Percentiles rank a stretch among this genome's conserved stretches.
Conservation (phyloP, 192 early-diverging fungal genomes). For the Backusella sp. region DNA sequence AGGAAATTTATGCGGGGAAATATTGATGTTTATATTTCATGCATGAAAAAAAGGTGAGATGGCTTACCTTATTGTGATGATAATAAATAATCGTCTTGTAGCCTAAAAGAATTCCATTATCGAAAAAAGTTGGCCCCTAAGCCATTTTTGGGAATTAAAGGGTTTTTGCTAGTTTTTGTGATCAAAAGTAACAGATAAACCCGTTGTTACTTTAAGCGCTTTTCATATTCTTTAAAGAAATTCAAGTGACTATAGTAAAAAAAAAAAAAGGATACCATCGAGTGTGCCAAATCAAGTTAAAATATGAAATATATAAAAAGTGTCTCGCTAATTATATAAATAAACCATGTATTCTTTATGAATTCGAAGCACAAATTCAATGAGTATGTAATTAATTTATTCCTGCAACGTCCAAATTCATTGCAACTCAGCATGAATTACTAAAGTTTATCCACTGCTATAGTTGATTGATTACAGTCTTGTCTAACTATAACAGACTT, state of each 20-base stretch:
- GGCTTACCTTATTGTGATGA: not conserved
- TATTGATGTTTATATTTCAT: not conserved
- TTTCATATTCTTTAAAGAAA: not conserved
- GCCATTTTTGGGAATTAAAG: not conserved
- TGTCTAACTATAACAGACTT: not conserved
- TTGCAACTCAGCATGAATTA: not conserved
- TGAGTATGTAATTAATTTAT: not conserved
- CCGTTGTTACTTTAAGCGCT: not conserved
- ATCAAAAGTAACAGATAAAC: not conserved
- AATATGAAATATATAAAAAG: not conserved
- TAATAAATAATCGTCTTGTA: not conserved
- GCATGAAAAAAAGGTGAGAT: not conserved
- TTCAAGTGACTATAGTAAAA: not conserved
- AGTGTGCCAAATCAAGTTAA: not conserved
- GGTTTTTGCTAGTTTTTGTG: not conserved
- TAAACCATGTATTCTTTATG: not conserved
- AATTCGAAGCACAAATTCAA: not conserved
- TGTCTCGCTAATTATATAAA: not conserved
- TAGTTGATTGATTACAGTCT: not conserved
- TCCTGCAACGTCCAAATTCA: not conserved
- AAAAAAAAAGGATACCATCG: not conserved
- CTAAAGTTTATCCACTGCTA: not conserved
- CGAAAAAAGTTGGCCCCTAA: not conserved
- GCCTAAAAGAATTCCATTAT: not conserved
- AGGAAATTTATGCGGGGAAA: not conserved